A percentile compares a stretch with the other conserved stretches of the same genome.
These are phyloP conservation scores for Hanseniaspora vineae DNA, from an alignment of 805 yeast genomes.

Conservation along the genomic window DNA sequence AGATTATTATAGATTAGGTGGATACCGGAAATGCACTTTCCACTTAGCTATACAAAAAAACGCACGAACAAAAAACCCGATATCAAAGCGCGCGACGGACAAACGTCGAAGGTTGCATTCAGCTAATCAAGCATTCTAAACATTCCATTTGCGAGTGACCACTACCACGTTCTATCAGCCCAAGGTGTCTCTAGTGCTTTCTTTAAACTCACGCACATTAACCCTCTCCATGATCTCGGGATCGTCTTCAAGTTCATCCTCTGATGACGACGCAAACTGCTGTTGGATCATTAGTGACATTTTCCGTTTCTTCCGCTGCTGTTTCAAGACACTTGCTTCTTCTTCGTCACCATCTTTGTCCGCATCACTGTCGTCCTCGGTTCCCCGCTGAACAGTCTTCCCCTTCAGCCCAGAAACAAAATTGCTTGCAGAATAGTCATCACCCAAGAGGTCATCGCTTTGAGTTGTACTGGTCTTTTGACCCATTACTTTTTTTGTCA, in stretches of 20 bases:
- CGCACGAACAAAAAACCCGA: too few species aligned
- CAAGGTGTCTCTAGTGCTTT: not conserved
- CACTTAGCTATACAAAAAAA: too few species aligned
- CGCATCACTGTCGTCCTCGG: slow-evolving; percentile 15
- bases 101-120: not conserved
- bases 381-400: too few species aligned
- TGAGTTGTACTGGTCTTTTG: too few species aligned
- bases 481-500: too few species aligned
- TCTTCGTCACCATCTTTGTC: slow-evolving; percentile 15
- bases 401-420: too few species aligned
- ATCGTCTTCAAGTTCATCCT: not conserved
- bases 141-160: too few species aligned
- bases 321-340: slow-evolving; percentile 19
- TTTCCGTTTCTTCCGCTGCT: slow-evolving; percentile 20
- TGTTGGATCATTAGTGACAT: slow-evolving; percentile 21
- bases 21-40: too few species aligned
- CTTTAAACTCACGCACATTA: not conserved
- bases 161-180: too few species aligned
- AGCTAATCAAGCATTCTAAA: too few species aligned
- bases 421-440: too few species aligned
- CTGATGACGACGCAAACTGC: slow-evolving; percentile 16
- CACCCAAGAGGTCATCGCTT: too few species aligned
- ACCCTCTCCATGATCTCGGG: not conserved
- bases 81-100: not conserved
- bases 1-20: not conserved